Evolutionary conservation across 345 rosid genomes (phyloP), one percentile per base, ranked within the genome.

Genomic region (Citrus glauca): DNA sequence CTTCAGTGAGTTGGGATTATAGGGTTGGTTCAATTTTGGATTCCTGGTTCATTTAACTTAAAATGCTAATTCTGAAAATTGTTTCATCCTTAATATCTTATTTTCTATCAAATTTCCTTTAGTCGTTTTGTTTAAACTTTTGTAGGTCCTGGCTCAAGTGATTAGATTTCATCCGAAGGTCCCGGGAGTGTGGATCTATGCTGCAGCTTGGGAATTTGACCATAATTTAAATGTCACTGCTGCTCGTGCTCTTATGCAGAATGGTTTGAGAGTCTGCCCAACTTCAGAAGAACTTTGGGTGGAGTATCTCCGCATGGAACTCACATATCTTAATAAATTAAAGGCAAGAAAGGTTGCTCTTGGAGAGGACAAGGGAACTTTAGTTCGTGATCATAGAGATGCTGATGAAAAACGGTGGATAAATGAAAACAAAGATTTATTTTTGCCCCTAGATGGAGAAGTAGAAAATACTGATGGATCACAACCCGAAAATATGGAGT

Each of bases 161-260:
- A 87, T 92, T 53, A 88, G 98, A 78, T 89, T 95, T 84, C 98
- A 92, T 73, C 95, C 97, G 0, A 95, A 89, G 86, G 95, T 89
- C 19, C 91, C 97, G 0, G 97, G 88, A 59, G 91, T 93, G 66
- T 96, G 98, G 97, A 92, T 92, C 67, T 94, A 96, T 88, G 98
- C 98, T 82, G 98, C 98, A 14, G 97, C 95, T 61, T 96, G 99
- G 98, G 97, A 96, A 80, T 96, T 92, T 50, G 97, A 96, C 84
- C 84, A 86, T 53, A 92, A 94, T 78, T 84, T 92, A 68, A 94
- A 94, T 77, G 97, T 91, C 16, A 82, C 87, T 0, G 93, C 93
- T 35, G 97, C 98, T 76, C 96, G 98, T 77, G 97, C 93, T 73
- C 88, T 94, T 22, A 96, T 94, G 98, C 97, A 90, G 85, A 91